Percentiles rank a stretch among this genome's conserved stretches.
Conservation (phyloP, 2,329 filamentous ascomycete genomes). For the Waltergamsia citrina region DNA sequence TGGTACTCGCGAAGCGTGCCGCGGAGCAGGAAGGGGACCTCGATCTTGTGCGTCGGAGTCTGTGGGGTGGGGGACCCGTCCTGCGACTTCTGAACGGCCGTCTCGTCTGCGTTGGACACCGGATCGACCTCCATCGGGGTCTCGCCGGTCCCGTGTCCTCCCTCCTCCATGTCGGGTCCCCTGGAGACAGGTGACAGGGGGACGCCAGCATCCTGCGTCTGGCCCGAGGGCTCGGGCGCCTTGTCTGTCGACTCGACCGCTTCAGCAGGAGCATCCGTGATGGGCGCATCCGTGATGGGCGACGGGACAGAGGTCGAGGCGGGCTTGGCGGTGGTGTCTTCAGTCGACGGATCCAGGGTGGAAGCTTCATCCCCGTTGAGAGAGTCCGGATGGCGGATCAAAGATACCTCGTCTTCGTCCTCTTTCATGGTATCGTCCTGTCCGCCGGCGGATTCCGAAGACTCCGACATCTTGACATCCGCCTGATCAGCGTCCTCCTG, state of each 20-base stretch:
- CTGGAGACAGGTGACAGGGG: neutral
- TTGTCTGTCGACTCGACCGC: no score
- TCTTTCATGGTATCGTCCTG: neutral
- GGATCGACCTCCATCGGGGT: neutral
- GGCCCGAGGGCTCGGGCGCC: neutral
- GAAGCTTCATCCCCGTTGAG: neutral
- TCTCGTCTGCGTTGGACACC: neutral
- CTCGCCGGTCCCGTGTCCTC: neutral
- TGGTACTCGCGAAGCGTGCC: slow-evolving; percentile 93
- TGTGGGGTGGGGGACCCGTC: neutral
- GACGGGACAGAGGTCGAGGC: no score
- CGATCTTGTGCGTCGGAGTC: slow-evolving; percentile 45
- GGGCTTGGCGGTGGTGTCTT: no score
- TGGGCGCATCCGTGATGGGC: no score
- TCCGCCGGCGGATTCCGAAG: no score
- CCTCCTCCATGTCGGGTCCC: neutral
- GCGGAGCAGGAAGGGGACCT: slow-evolving; percentile 73
- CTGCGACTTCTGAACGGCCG: neutral
- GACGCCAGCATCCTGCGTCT: neutral
- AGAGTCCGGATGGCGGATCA: neutral
- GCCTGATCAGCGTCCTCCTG: no score
- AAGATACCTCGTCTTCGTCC: slow-evolving; percentile 1
- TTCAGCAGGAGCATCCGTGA: no score
- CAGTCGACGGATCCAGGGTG: no score
- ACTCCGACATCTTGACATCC: no score